Evolutionary conservation across 2,329 filamentous ascomycete genomes (phyloP).

Genomic region (Fusarium solani-melongenae): DNA sequence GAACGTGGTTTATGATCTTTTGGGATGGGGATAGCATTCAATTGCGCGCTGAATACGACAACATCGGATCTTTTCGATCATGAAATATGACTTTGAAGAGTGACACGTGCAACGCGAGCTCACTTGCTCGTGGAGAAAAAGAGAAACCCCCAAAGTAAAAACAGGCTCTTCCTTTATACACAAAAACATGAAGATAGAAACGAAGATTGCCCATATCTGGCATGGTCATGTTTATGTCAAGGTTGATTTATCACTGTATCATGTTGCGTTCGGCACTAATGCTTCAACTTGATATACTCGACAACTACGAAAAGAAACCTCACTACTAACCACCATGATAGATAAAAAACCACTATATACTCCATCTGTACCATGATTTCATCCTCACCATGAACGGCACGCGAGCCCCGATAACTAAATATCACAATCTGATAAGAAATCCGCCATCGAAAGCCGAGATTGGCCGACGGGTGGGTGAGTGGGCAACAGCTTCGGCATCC

Average conservation of each 20-base stretch:
- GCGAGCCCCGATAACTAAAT: constrained; percentile 33
- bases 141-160: not conserved
- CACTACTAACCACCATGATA: not conserved
- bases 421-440: constrained; percentile 36
- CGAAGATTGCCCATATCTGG: not conserved
- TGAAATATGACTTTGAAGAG: not conserved
- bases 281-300: not conserved
- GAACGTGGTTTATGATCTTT: not conserved
- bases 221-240: not conserved
- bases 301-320: not conserved
- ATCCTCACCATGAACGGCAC: constrained; percentile 2
- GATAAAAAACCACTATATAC: not conserved
- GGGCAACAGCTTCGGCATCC: constrained; percentile 22
- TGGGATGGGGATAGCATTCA: not conserved
- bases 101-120: not conserved
- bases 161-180: too few relatives aligned
- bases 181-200: not conserved
- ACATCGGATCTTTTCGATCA: not conserved
- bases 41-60: not conserved
- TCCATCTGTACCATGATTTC: not conserved
- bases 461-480: constrained; percentile 12
- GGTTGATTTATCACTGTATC: not conserved
- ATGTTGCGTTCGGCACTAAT: not conserved
- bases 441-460: constrained; percentile 17
- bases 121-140: not conserved